These are phyloP conservation scores for Cystobasidium tubakii DNA, from an alignment of 768 basidiomycete genomes.

Conservation along the genomic window DNA sequence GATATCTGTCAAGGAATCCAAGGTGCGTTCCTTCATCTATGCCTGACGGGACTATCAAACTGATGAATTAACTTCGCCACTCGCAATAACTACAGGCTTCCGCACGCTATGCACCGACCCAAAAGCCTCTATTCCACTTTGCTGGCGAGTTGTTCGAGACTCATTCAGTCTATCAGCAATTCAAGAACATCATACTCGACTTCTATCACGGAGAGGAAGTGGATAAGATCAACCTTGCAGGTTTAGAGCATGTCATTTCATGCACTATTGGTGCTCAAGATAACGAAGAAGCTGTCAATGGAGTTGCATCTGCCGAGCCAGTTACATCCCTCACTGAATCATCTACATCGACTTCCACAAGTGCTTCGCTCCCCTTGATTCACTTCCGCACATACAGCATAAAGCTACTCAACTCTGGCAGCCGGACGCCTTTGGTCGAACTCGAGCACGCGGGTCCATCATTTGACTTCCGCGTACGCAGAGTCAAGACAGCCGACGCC, in stretches of 20 bases:
- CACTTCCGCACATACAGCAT: constrained; percentile 83
- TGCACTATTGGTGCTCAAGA: constrained; percentile 53
- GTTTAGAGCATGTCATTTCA: constrained; percentile 81
- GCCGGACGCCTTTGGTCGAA: constrained; percentile 71
- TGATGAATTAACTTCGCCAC: not conserved
- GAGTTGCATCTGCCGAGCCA: constrained; percentile 44
- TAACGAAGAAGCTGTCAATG: constrained; percentile 27
- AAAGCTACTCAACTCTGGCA: constrained; percentile 64
- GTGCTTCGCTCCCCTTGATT: constrained; percentile 65
- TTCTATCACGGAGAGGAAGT: constrained; percentile 80
- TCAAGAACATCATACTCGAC: constrained; percentile 83
- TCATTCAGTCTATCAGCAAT: constrained; percentile 81
- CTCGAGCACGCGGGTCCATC: constrained; percentile 85
- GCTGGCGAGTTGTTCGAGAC: constrained; percentile 91
- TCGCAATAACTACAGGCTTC: constrained; percentile 57
- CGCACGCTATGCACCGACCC: constrained; percentile 77
- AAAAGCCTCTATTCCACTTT: constrained; percentile 90
- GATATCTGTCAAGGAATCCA: constrained; percentile 71
- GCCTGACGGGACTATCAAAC: not conserved
- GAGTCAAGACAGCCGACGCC: constrained; percentile 67
- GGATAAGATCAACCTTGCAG: constrained; percentile 73
- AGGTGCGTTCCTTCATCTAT: constrained; percentile 56
- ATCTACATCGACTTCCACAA: constrained; percentile 42
- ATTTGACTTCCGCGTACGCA: constrained; percentile 71
- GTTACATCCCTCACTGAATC: constrained; percentile 52